Base-by-base conservation (phyloP, 2,329 filamentous ascomycete genomes). In the Penicillium concentricum region DNA sequence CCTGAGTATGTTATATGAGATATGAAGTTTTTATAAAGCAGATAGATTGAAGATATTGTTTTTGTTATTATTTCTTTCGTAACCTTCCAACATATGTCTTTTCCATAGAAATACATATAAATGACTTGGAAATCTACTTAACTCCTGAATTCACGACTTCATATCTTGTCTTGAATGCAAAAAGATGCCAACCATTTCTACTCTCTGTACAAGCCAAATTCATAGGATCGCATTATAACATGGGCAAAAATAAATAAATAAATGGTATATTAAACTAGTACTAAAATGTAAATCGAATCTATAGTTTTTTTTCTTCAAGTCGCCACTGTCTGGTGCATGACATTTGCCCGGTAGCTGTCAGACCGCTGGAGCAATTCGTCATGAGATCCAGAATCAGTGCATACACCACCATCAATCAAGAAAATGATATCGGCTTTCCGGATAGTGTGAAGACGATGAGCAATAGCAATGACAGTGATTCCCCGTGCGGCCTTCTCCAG, bases 351-450 rank as follows among this genome's bases (percentile, higher is more conserved):
- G 58, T 78, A 79, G 44, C 71, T 72, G 30, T 75, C 73, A 16
- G 69, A 74, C n/a, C 69, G 57, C 52, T 67, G 72, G 34, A 88
- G 75, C 62, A 89, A 74, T 66, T 88, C 84, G 2, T 80, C 77
- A 67, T 89, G 85, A 20, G 80, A 81, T n/a, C 88, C 86, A 54
- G 77, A 74, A 67, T 89, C 86, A 3, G 84, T 78, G 48, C 88
- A 81, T 32, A 70, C 82, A 9, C 89, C 87, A 56, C 84, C 81
- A 34, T 89, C 88, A 41, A 94, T 84, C 8, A 93, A 87, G 66
- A 89, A 91, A 47, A 93, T 93, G 16, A 88, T 79, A 69, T 94
- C 87, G 2, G 90, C 89, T 64, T 91, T 88, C 68, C 89, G 87
- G 35, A 77, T 76, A 15, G 76, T 78, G 50, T 74, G 71, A 48